Conservation (phyloP, 441 rosid species). For the Corymbia citriodora region DNA sequence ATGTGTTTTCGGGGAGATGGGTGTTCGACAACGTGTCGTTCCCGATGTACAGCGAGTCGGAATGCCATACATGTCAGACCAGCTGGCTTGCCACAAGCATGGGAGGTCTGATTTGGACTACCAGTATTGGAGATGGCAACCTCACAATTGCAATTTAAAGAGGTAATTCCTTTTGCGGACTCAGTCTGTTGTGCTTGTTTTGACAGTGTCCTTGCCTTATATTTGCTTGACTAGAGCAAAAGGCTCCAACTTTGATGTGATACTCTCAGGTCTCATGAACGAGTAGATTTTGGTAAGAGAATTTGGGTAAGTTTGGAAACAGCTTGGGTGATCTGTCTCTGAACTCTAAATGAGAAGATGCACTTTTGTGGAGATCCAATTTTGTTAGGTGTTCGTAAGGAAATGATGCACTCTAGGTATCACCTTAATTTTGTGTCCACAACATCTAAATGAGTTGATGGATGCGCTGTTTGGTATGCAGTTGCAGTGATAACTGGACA, state of each 20-base stretch:
- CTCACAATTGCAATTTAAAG: conserved; percentile 76
- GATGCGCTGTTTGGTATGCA: background rate
- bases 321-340: background rate
- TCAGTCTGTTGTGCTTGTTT: background rate
- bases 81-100: conserved; percentile 90
- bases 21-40: conserved; percentile 63
- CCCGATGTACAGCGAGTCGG: conserved; percentile 72
- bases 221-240: background rate
- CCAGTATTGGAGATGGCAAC: conserved; percentile 97
- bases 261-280: background rate
- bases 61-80: conserved; percentile 96
- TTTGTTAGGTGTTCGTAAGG: background rate
- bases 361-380: background rate
- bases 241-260: background rate
- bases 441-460: background rate
- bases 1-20: conserved; percentile 86
- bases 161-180: conserved; percentile 24
- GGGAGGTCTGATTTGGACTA: conserved; percentile 79
- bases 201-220: background rate
- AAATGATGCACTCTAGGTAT: background rate
- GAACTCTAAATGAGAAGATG: background rate
- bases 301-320: background rate
- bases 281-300: background rate
- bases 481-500: background rate
- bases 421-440: background rate